These are phyloP conservation scores for Lentinula aciculospora DNA, from an alignment of 768 basidiomycete species.

Conservation along the genomic window DNA sequence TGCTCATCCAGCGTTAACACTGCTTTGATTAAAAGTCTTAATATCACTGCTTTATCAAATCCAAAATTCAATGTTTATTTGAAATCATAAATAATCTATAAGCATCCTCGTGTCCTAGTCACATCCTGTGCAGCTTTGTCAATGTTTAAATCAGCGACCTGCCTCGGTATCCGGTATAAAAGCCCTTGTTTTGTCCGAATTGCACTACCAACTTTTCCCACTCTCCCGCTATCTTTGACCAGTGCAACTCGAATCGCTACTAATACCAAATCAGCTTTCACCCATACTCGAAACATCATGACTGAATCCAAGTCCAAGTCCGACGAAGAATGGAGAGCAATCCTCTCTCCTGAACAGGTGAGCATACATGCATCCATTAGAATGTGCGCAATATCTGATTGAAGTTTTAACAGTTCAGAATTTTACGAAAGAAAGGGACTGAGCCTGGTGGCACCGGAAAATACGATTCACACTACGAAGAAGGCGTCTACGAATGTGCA, in stretches of 20 bases:
- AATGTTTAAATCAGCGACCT: neutral
- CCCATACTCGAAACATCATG: constrained; percentile 1
- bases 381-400: neutral
- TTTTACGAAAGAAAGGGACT: constrained; percentile 85
- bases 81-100: neutral
- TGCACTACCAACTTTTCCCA: neutral
- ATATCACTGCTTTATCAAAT: too few relatives aligned
- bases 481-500: constrained; percentile 74
- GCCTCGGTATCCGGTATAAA: neutral
- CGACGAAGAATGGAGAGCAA: constrained; percentile 80
- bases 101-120: neutral
- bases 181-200: neutral
- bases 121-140: constrained; percentile 3
- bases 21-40: neutral
- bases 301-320: constrained; percentile 31
- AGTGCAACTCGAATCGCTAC: neutral
- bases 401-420: constrained; percentile 55
- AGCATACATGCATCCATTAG: constrained; percentile 16
- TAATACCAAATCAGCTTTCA: neutral
- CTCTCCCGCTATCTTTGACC: neutral
- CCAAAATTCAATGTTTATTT: neutral
- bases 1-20: too few relatives aligned
- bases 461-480: constrained; percentile 62
- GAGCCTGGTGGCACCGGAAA: constrained; percentile 74
- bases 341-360: constrained; percentile 80